phyloP scores from a whole-genome alignment of 345 rosid genomes.

The Punica granatum region DNA sequence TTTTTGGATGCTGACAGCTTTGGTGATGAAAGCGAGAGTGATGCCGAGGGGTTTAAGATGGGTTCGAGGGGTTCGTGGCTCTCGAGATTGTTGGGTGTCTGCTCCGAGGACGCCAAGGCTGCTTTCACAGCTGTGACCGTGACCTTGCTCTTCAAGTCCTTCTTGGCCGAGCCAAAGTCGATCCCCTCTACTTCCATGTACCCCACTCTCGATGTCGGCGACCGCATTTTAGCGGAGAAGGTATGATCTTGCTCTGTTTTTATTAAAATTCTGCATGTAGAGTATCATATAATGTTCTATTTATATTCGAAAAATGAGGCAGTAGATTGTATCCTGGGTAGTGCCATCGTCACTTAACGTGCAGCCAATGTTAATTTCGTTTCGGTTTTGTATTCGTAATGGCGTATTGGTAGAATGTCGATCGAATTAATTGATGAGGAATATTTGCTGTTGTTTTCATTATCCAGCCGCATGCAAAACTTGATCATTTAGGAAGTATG shows the following conservation, averaged over 20 bases:
- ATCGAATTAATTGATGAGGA: too few relatives aligned
- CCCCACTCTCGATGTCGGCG: conserved; percentile 86
- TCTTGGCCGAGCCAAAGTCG: conserved; percentile 79
- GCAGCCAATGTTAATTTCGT: not conserved
- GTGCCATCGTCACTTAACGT: not conserved
- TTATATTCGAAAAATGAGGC: not conserved
- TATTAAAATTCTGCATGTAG: not conserved
- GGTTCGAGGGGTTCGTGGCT: conserved; percentile 42
- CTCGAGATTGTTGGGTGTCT: conserved; percentile 37
- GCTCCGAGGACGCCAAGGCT: conserved; percentile 90
- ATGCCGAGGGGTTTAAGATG: conserved; percentile 13
- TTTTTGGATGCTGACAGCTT: conserved; percentile 8
- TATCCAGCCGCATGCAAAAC: not conserved
- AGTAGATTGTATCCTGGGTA: not conserved
- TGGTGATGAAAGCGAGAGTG: conserved; percentile 20
- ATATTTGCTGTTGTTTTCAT: not conserved
- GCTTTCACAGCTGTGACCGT: conserved; percentile 76
- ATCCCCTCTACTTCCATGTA: conserved; percentile 82
- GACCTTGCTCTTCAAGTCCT: conserved; percentile 56
- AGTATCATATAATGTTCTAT: not conserved
- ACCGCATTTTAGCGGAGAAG: conserved; percentile 88
- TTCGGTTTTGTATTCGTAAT: not conserved
- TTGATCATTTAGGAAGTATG: not conserved
- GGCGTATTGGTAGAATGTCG: too few relatives aligned
- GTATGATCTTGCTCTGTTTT: conserved; percentile 23